Base-by-base conservation (phyloP, 306 rosid species). In the Prunus davidiana region DNA sequence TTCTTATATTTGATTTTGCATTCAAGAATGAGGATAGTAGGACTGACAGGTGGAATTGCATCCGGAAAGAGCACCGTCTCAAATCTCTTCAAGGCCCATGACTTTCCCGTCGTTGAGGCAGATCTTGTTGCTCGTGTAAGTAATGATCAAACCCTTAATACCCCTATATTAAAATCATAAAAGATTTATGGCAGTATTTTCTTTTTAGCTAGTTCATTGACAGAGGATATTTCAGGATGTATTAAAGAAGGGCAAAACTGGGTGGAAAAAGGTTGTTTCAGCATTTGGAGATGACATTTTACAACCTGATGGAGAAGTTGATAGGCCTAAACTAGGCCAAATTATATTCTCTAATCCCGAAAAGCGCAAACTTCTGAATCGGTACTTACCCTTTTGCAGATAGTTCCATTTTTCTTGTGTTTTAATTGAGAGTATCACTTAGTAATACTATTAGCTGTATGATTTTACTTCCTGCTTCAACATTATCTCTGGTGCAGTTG, bases 51-150 rank as follows among this genome's bases (percentile, higher is more conserved):
- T 34, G 97, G 98, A 81, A 91, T 92, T 51, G 78, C 95, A 0
- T 89, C 94, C 1, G 96, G 96, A 61, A 95, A 95, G 84, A 95
- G 96, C 87, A 90, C 96, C 0, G 92, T 89, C 52, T 92, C 97
- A 52, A 84, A 86, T 84, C 91, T 88, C 20, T 95, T 95, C 96
- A 92, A 88, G 79, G 79, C 91, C 60, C 81, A 89, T 14, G 92
- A 70, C 64, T 41, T 90, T 72, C 92, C 96, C 0, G 78, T 94
- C 8, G 96, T 94, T 12, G 97, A 95, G 19, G 96, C 97, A 0
- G 92, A 90, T 24, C 32, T 94, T 6, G 86, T 94, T 45, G 96
- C 97, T 77, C 93, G 91, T 0, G 98, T 94, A 84, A 51, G 86
- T 57, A 27, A 56, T 72, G 67, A 56, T 13, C 47, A 30, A 30